phyloP scores from a whole-genome alignment of 2,329 filamentous ascomycete genomes.

The Ophidiomyces ophidiicola region DNA sequence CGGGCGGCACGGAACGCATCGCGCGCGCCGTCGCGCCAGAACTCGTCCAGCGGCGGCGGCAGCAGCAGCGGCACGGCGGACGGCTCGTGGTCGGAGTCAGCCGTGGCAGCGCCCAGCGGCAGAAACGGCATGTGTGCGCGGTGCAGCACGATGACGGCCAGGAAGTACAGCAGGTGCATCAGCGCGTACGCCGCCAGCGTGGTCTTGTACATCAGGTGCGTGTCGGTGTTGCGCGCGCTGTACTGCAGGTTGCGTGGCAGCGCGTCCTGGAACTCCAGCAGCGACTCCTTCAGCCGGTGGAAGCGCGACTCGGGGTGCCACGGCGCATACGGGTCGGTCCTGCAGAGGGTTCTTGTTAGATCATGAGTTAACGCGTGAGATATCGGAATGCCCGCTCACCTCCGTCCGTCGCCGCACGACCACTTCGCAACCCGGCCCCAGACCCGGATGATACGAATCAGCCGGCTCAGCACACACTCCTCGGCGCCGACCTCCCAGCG shows the following conservation, averaged over 20 bases:
- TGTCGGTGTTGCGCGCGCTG: conserved; percentile 41
- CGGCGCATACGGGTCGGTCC: conserved; percentile 39
- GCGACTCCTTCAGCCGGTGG: conserved; percentile 33
- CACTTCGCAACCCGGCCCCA: conserved; percentile 46
- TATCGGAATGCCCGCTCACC: conserved; percentile 26
- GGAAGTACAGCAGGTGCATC: conserved; percentile 43
- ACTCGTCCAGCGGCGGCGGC: conserved; percentile 32
- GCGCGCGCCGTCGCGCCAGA: conserved; percentile 41
- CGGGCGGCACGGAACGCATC: conserved; percentile 43
- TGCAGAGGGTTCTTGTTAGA: too few relatives aligned
- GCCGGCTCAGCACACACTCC: conserved; percentile 43
- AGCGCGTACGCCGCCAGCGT: conserved; percentile 43
- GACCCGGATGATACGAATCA: conserved; percentile 43
- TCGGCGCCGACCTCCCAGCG: conserved; percentile 43
- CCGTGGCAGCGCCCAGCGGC: conserved; percentile 38
- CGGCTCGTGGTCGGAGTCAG: too few relatives aligned
- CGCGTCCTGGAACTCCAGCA: conserved; percentile 40
- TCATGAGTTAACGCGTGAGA: too few relatives aligned
- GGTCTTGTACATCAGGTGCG: conserved; percentile 42
- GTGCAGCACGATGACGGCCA: conserved; percentile 45
- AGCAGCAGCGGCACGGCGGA: too few relatives aligned
- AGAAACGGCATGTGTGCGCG: conserved; percentile 46
- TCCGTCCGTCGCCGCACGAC: conserved; percentile 43
- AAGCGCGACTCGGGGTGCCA: conserved; percentile 44
- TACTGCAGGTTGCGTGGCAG: conserved; percentile 43